Base-by-base conservation (phyloP, 2,329 filamentous ascomycete genomes). In the Zymoseptoria pseudotritici region DNA sequence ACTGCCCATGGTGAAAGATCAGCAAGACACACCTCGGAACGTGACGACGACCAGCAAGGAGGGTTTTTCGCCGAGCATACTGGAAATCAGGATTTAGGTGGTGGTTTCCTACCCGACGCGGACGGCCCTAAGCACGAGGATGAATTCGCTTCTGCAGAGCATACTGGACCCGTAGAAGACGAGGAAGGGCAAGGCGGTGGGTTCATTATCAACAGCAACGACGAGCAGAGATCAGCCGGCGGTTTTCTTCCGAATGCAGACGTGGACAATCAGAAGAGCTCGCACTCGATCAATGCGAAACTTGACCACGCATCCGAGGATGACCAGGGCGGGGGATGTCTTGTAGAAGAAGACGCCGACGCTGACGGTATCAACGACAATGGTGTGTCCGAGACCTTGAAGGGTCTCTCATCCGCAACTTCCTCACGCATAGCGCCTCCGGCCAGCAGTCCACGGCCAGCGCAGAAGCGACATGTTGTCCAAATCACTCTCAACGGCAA, bases 161-260 rank as follows among this genome's bases (percentile, higher is more conserved):
- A n/a, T 7, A 46, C 7, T 17, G 36, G 36, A 17, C 17, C 65
- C 11, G 55, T 57, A 8, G 55, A 50, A 19, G 50, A 63, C 17
- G 17, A 49, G 24, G 61, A 50, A 10, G 57, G 56, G 46, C 46
- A 61, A 3, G 58, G 31, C 3, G 64, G 58, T 31, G 61, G 56
- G 11, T 58, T 58, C 49, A 11, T 62, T 20, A 17, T 50, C 7
- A 13, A 42, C 19, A 11, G 13, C 13, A 17, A 68, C 42, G 66
- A 72, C 6, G 56, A 59, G 1, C 57, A 62, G 1, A 56, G 57
- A 6, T 53, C 53, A 3, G 71, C 67, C n/a, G 67, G 70, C 19
- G 70, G 69, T 2, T 74, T 74, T 55, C 29, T 74, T 20, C 65
- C 63, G 1, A 70, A 72, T 20, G 55, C 58, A n/a, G 53, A 56